A percentile compares a stretch with the other conserved stretches of the same genome.
Evolutionary conservation across 2,329 filamentous ascomycete species (phyloP).

Genomic region (Fusarium longipes): DNA sequence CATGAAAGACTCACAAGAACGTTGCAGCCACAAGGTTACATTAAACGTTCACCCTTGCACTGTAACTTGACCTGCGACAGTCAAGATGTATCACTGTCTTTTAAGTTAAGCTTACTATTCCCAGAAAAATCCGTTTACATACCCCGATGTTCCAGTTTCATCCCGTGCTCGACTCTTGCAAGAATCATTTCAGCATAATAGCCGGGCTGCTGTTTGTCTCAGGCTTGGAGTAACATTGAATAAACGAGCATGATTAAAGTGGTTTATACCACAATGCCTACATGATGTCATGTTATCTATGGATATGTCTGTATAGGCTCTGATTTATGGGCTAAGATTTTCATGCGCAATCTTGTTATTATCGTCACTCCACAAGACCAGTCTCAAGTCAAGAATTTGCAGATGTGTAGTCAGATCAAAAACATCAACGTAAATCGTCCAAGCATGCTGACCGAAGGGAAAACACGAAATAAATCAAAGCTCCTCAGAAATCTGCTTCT

Average conservation of each 20-base stretch:
- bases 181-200: slow-evolving; percentile 2
- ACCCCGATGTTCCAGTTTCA: slow-evolving; percentile 20
- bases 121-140: background rate
- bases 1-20: slow-evolving; percentile 22
- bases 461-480: slow-evolving; percentile 39
- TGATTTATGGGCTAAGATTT: background rate
- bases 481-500: slow-evolving; percentile 44
- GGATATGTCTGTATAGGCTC: background rate
- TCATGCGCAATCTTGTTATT: background rate
- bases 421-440: background rate
- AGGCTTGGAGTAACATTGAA: slow-evolving; percentile 22
- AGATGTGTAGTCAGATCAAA: background rate
- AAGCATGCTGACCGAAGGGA: background rate
- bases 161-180: slow-evolving; percentile 7
- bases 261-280: background rate
- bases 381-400: background rate
- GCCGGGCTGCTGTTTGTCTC: slow-evolving; percentile 15
- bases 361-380: background rate
- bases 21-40: slow-evolving; percentile 16
- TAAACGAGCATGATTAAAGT: slow-evolving; percentile 11
- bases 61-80: slow-evolving; percentile 36
- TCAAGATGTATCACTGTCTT: slow-evolving; percentile 3
- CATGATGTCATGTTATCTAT: slow-evolving; percentile 12
- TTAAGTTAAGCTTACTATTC: slow-evolving; percentile 16
- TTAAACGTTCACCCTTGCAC: slow-evolving; percentile 15